phyloP scores from a whole-genome alignment of 1,284 basidiomycete genomes.

The Coniferiporia weirii region DNA sequence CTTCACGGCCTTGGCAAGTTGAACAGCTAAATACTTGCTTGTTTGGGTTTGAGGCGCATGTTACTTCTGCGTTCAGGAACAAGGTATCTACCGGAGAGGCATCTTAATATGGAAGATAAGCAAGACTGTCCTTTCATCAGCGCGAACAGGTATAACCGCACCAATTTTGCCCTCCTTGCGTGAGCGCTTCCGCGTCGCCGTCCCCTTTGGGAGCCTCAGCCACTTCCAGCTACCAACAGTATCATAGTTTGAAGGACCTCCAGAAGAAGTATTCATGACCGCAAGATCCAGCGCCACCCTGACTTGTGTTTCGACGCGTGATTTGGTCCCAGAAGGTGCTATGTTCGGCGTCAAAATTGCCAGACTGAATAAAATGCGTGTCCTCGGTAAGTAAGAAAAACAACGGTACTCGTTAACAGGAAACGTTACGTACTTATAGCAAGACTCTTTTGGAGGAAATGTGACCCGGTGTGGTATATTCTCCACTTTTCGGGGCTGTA shows the following conservation, averaged over 20 bases:
- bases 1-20: constrained; percentile 81
- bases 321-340: constrained; percentile 83
- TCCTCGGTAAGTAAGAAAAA: constrained; percentile 4
- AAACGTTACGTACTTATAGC: constrained; percentile 58
- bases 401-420: not conserved
- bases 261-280: constrained; percentile 53
- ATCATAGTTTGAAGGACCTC: constrained; percentile 59
- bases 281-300: constrained; percentile 76
- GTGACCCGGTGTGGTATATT: constrained; percentile 52
- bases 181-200: constrained; percentile 76
- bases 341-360: constrained; percentile 81
- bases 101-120: constrained; percentile 38
- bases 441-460: constrained; percentile 64
- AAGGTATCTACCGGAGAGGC: constrained; percentile 68
- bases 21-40: constrained; percentile 77
- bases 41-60: constrained; percentile 74
- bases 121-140: constrained; percentile 18
- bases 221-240: constrained; percentile 81
- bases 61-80: constrained; percentile 60
- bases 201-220: constrained; percentile 71
- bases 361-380: constrained; percentile 39
- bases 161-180: constrained; percentile 85
- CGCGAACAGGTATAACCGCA: constrained; percentile 31
- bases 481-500: constrained; percentile 49
- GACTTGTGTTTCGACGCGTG: constrained; percentile 90